These are phyloP conservation scores for Cryptococcus jaspeensis DNA, from an alignment of 1,284 basidiomycete species.

Conservation along the genomic window DNA sequence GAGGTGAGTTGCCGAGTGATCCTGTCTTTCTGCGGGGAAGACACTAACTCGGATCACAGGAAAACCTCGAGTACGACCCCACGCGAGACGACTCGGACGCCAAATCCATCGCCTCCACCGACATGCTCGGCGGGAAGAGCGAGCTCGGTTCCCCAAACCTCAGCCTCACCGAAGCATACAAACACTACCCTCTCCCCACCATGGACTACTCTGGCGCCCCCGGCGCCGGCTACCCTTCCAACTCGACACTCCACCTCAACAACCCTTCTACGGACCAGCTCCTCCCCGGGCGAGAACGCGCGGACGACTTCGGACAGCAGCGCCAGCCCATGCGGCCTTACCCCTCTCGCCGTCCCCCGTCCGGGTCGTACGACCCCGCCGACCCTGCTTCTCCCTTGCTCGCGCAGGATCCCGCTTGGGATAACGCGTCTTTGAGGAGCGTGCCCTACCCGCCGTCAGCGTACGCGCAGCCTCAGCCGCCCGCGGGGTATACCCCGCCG, in stretches of 20 bases:
- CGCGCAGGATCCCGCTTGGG: conserved; percentile 9
- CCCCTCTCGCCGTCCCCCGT: conserved; percentile 1
- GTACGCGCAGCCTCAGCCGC: conserved; percentile 19
- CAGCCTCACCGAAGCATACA: conserved; percentile 14
- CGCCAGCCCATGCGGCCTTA: conserved; percentile 19
- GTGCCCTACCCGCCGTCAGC: conserved; percentile 26
- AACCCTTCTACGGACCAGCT: conserved; percentile 45
- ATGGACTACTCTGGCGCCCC: conserved; percentile 14
- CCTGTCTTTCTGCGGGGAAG: not conserved
- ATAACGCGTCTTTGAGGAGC: conserved; percentile 1
- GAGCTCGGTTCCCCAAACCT: conserved; percentile 22
- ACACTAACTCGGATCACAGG: conserved; percentile 21
- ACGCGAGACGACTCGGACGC: conserved; percentile 47
- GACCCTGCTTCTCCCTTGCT: conserved; percentile 21
- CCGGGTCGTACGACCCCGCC: conserved; percentile 16
- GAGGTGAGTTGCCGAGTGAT: conserved; percentile 40
- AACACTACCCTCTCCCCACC: conserved; percentile 26
- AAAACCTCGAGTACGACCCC: conserved; percentile 52
- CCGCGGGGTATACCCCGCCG: conserved; percentile 22
- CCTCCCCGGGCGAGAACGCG: conserved; percentile 19
- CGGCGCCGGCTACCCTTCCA: conserved; percentile 23
- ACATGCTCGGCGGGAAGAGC: conserved; percentile 35
- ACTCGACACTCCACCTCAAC: not conserved
- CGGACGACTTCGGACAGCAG: conserved; percentile 19
- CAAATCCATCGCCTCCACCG: conserved; percentile 41